Percentiles rank a stretch among this genome's conserved stretches.
These are phyloP conservation scores for Aphanomyces invadans DNA, from an alignment of 352 stramenopile genomes.

Conservation along the genomic window DNA sequence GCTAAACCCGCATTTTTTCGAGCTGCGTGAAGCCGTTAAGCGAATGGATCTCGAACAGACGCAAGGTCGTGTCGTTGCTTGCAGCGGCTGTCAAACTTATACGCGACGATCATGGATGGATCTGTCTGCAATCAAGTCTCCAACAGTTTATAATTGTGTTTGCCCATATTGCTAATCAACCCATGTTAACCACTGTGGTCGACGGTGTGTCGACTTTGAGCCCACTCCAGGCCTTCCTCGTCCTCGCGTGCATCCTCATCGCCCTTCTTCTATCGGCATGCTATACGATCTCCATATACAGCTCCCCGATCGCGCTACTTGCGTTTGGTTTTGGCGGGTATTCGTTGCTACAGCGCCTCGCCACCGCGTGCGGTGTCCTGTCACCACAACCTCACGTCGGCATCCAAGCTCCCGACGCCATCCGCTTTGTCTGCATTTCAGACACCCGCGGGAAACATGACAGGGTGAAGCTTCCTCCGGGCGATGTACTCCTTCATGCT, in stretches of 20 bases:
- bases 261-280: not conserved
- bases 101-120: too few relatives aligned
- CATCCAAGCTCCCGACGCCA: constrained; percentile 30
- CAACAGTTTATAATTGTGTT: too few relatives aligned
- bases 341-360: not conserved
- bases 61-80: too few relatives aligned
- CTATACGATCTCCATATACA: constrained; percentile 3
- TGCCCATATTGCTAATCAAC: too few relatives aligned
- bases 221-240: constrained; percentile 34
- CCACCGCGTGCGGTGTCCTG: not conserved
- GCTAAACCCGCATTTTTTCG: too few relatives aligned
- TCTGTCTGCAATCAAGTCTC: too few relatives aligned
- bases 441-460: constrained; percentile 68
- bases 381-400: not conserved
- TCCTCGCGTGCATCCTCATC: not conserved
- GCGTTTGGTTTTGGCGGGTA: constrained; percentile 9
- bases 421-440: constrained; percentile 75
- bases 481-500: constrained; percentile 86
- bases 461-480: constrained; percentile 47
- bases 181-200: too few relatives aligned
- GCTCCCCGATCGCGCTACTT: constrained; percentile 11
- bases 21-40: too few relatives aligned
- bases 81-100: too few relatives aligned
- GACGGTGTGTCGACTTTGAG: constrained; percentile 44
- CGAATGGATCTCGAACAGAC: too few relatives aligned